Evolutionary conservation across 169 alveolate genomes (phyloP).

Genomic region (Cryptosporidium baileyi): DNA sequence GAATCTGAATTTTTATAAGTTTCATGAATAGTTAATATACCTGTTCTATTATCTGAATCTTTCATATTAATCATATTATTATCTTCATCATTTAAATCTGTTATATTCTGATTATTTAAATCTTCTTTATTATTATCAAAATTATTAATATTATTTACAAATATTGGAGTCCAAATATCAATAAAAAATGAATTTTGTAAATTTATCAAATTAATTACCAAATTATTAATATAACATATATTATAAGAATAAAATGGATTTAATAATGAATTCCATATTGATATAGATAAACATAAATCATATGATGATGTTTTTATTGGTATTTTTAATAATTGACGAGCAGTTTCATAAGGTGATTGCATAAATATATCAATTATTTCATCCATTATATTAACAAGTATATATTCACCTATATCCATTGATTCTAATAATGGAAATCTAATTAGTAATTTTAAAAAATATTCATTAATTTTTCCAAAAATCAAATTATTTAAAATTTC

Average conservation of each 20-base stretch:
- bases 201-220: slow-evolving; percentile 8
- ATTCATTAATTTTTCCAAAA: slow-evolving; percentile 35
- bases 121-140: neutral
- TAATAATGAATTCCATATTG: slow-evolving; percentile 33
- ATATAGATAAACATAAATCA: slow-evolving; percentile 34
- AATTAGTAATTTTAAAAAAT: neutral
- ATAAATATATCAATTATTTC: slow-evolving; percentile 4
- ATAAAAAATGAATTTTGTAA: slow-evolving; percentile 21
- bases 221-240: slow-evolving; percentile 1
- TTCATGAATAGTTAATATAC: neutral
- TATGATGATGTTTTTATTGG: slow-evolving; percentile 41
- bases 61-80: neutral
- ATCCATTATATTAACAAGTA: slow-evolving; percentile 13
- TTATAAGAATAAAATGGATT: slow-evolving; percentile 20
- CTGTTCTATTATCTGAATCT: neutral
- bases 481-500: neutral
- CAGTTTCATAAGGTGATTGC: slow-evolving; percentile 53
- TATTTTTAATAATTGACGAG: slow-evolving; percentile 42
- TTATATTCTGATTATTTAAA: neutral
- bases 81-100: neutral
- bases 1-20: too few species aligned
- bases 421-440: slow-evolving; percentile 11
- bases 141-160: neutral
- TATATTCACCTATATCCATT: slow-evolving; percentile 36
- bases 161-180: slow-evolving; percentile 50